Evolutionary conservation across 1,284 basidiomycete species (phyloP), one percentile per base, ranked within the genome.

Genomic region (Ustilago lituana): DNA sequence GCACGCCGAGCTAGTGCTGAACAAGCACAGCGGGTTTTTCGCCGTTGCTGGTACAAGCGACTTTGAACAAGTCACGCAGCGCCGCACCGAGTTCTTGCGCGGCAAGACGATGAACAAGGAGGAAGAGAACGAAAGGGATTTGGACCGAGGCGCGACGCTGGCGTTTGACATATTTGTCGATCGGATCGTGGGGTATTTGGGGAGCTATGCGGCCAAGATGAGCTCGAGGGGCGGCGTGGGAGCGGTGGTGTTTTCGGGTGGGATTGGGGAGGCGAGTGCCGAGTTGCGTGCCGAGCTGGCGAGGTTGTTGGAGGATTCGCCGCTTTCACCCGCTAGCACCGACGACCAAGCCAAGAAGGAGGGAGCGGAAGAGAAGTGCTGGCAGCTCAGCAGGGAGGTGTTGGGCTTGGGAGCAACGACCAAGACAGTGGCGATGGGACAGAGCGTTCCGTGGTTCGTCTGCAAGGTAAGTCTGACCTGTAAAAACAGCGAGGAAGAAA

Each of bases 131-230:
- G 40, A 53, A n/a, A 32, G 26, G 10, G 41, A 47, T 10, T 24
- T 33, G 14, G 43, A 52, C 9, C 19, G 45, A 11, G 24, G 26
- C 3, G 55, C 55, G 15, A 31, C 27, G 5, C 24, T 71, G 15
- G 54, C 63, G 4, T 71, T 71, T 38, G 68, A 66, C 31, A 38
- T 71, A 14, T 71, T 67, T 49, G 63, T 71, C 4, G 68, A 71
- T 37, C 27, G 64, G 4, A 50, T 71, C n/a, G 51, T 67, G 11
- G 49, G 51, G 2, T 58, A 47, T 26, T 8, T 71, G 17, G 68
- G 68, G 1, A 47, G 48, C 5, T 71, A 67, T 32, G 39, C 36
- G 26, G 32, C 55, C 41, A 71, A 71, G 43, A 39, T 71, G 37
- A n/a, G 61, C 8, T 12, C 12, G 4, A 43, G 52, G 6, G 56